phyloP scores from a whole-genome alignment of 108 stramenopile genomes.

The Fragilariopsis cylindrus region DNA sequence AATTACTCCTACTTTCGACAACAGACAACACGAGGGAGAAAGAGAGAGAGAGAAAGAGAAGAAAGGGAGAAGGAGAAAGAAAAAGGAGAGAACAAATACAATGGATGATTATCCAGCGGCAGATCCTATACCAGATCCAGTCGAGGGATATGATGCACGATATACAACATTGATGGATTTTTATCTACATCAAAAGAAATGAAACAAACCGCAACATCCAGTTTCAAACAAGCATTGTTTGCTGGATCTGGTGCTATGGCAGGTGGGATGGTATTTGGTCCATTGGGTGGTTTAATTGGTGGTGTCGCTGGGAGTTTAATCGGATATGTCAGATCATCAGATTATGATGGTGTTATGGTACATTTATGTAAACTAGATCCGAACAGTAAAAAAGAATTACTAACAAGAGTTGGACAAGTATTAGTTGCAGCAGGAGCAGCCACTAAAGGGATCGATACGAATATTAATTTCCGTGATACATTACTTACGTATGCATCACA shows the following conservation, averaged over 20 bases:
- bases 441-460: constrained; percentile 24
- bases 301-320: constrained; percentile 53
- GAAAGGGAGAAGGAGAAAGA: not conserved
- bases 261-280: constrained; percentile 55
- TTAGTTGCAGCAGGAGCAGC: constrained; percentile 51
- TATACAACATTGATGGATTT: constrained; percentile 49
- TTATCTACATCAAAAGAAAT: constrained; percentile 43
- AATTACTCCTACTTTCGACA: not conserved
- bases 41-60: not conserved
- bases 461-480: constrained; percentile 36
- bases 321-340: constrained; percentile 46
- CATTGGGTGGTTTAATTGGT: constrained; percentile 66
- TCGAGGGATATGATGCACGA: constrained; percentile 8
- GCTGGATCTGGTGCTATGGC: constrained; percentile 50
- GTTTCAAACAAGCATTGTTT: constrained; percentile 52
- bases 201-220: constrained; percentile 44
- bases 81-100: not conserved
- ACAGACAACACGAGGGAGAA: not conserved
- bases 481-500: constrained; percentile 40
- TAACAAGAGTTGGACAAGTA: constrained; percentile 44
- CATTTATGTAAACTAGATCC: constrained; percentile 36
- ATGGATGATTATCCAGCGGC: constrained; percentile 57
- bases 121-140: constrained; percentile 37
- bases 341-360: constrained; percentile 64
- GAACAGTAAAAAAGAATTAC: constrained; percentile 32